phyloP scores from a whole-genome alignment of 768 basidiomycete genomes.

The Filobasidium floriforme region DNA sequence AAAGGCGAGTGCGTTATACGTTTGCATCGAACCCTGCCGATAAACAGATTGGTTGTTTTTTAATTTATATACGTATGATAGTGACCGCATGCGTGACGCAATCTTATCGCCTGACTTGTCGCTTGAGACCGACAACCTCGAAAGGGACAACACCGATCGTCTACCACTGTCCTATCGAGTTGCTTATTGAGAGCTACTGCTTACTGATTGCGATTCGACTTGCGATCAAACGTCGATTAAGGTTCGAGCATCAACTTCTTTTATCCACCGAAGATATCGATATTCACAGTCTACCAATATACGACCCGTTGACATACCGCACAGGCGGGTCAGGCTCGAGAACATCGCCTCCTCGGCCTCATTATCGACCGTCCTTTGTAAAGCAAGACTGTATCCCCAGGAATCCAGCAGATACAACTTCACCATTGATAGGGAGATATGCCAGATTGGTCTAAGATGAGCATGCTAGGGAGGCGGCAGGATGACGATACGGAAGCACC shows the following conservation, averaged over 20 bases:
- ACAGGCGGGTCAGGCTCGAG: too few relatives aligned
- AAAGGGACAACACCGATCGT: neutral
- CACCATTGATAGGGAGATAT: neutral
- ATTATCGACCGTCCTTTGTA: too few relatives aligned
- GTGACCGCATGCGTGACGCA: neutral
- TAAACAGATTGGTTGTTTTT: neutral
- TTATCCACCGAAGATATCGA: too few relatives aligned
- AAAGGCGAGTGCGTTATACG: slow-evolving; percentile 12
- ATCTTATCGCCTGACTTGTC: neutral
- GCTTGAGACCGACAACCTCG: neutral
- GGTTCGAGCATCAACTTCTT: too few relatives aligned
- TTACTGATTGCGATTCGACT: neutral
- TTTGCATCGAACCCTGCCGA: slow-evolving; percentile 11
- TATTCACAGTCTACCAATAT: too few relatives aligned
- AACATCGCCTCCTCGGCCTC: too few relatives aligned
- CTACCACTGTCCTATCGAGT: neutral
- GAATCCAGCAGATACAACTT: too few relatives aligned
- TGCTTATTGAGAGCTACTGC: neutral
- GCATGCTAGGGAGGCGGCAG: neutral
- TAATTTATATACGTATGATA: neutral
- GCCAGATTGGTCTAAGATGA: slow-evolving; percentile 8
- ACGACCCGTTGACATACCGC: too few relatives aligned
- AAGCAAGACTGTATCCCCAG: too few relatives aligned
- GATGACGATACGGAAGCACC: slow-evolving; percentile 1
- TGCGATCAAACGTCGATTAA: too few relatives aligned